Evolutionary conservation across 2,329 filamentous ascomycete genomes (phyloP), one percentile per base, ranked within the genome.

Genomic region (Plectosphaerella sp.): DNA sequence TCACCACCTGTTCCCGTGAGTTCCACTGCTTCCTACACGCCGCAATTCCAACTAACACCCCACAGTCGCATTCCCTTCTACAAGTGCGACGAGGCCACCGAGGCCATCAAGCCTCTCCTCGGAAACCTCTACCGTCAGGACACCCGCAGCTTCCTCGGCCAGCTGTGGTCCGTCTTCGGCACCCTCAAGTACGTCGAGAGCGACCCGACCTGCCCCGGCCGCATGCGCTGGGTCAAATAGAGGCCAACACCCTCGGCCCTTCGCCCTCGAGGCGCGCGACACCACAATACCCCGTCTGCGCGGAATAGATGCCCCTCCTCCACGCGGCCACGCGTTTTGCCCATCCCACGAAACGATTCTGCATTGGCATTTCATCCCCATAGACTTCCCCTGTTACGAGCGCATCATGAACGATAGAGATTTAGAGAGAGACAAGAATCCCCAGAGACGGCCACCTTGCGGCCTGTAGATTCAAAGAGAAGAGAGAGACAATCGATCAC

Each of bases 1-100:
- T 45, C 82, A 86, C 66, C 82, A 86, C 59, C 70, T 82, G 16
- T 78, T 83, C 69, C 77, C 81, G 69, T 78, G 69, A 58, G 71
- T 58, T 47, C 14, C 45, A 15, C 33, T 10, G 5, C 8, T 37
- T 10, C 6, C 20, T 22, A 7, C 15, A 2, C 39, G 9, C 8
- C 11, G n/a, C n/a, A n/a, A 43, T 16, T 16, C 41, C 18, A 5
- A 22, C 41, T 43, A 20, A 43, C 41, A 43, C 2, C 2, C 10
- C 18, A 33, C 50, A 73, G 71, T 24, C 67, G 69, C 36, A 83
- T 84, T 45, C 81, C 81, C 14, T 83, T 83, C 65, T 85, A 85
- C 70, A 72, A 82, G 58, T 80, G 80, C 20, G 74, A 79, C 54
- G 76, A 81, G 62, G 80, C 80, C n/a, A 82, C 79, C 10, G 69